Evolutionary conservation across 331 rosid species (phyloP), one percentile per base, ranked within the genome.

Genomic region (Acacia pycnantha): DNA sequence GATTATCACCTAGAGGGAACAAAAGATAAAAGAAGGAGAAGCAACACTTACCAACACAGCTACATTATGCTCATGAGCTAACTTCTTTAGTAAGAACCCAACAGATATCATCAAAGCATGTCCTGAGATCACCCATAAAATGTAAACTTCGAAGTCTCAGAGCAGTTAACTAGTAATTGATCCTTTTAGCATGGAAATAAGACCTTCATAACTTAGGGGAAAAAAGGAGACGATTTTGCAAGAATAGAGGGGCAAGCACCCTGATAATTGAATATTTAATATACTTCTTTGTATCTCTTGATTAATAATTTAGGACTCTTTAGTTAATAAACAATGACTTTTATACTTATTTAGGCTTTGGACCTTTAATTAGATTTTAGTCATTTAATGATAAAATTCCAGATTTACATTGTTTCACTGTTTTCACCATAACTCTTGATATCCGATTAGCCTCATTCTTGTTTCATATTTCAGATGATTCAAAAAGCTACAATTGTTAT

Each of bases 21-120:
- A 73, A 82, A 83, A 76, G 64, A 73, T 51, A 50, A 59, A 81
- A 51, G 26, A 66, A 74, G 37, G 79, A 51, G 26, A 66, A 74
- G 37, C 18, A 74, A 67, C 79, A 80, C 89, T 79, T 84, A 91
- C 97, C 85, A 95, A 82, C 46, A 91, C 93, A 3, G 91, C 97
- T 81, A 95, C 69, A 83, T 93, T 90, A 80, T 93, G 86, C 81
- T 93, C 91, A 80, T 91, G 88, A 75, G 97, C 98, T 79, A 95
- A 65, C 13, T 88, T 91, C 94, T 95, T 95, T 81, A 93, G 83
- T 74, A 93, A 86, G 76, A 79, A 87, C 66, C 98, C 97, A 81
- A 92, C 93, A 81, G 97, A 95, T 78, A 87, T 78, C 98, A 95
- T 93, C 78, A 93, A 87, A 74, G 94, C 92, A 31, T 91, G 93